Evolutionary conservation across 148 eudicot genomes (phyloP).

Genomic region (Polygonum maritimum): DNA sequence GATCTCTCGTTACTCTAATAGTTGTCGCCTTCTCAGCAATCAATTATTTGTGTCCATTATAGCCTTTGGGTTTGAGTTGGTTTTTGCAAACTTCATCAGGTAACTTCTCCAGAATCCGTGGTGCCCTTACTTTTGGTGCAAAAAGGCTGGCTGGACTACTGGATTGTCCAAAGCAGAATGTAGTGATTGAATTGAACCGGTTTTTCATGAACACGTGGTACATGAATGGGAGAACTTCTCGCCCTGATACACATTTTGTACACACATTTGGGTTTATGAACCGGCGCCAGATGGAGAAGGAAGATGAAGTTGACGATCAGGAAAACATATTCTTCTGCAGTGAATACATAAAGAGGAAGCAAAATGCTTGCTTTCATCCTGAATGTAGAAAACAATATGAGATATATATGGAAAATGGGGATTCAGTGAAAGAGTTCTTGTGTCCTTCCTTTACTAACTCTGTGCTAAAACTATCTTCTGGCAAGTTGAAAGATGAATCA

Average conservation of each 20-base stretch:
- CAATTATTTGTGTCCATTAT: neutral
- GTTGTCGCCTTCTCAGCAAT: neutral
- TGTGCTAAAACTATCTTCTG: neutral
- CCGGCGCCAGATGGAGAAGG: neutral
- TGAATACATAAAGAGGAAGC: slow-evolving; percentile 9
- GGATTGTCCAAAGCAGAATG: slow-evolving; percentile 65
- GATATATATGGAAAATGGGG: neutral
- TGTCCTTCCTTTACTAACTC: neutral
- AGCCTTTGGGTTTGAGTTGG: neutral
- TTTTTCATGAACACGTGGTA: slow-evolving; percentile 85
- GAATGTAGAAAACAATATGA: neutral
- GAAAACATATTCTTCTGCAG: slow-evolving; percentile 7
- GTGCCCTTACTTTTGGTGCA: slow-evolving; percentile 89
- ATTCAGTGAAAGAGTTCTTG: neutral
- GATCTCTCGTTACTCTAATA: neutral
- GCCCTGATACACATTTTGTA: slow-evolving; percentile 64
- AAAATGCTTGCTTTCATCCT: slow-evolving; percentile 1
- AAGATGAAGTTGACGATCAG: slow-evolving; percentile 14
- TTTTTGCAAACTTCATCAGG: slow-evolving; percentile 29
- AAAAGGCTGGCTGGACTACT: slow-evolving; percentile 68
- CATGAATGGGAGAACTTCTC: slow-evolving; percentile 69
- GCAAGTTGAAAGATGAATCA: neutral
- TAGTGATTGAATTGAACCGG: slow-evolving; percentile 58
- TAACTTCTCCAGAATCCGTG: slow-evolving; percentile 81
- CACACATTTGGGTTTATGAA: slow-evolving; percentile 13